phyloP scores from a whole-genome alignment of 805 yeast genomes.

The Nakazawaea wickerhamii region DNA sequence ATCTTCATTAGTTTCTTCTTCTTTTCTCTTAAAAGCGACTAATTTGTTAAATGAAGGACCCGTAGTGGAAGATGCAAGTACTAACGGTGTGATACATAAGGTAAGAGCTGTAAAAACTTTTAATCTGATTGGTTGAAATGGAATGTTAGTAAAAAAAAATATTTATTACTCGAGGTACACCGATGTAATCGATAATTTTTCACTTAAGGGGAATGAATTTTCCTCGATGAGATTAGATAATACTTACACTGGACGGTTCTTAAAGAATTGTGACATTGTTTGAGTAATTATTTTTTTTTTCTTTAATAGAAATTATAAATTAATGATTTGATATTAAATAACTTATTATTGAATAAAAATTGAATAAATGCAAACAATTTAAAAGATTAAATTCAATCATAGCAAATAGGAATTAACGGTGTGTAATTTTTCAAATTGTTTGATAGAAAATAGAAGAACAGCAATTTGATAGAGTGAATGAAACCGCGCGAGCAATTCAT shows the following conservation, averaged over 20 bases:
- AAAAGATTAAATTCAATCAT: neutral
- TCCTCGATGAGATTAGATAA: neutral
- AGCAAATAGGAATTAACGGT: constrained; percentile 1
- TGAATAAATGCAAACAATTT: neutral
- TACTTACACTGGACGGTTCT: constrained; percentile 12
- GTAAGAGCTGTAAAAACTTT: constrained; percentile 9
- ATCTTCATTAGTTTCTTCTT: constrained; percentile 1
- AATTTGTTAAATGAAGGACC: constrained; percentile 12
- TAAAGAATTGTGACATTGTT: constrained; percentile 11
- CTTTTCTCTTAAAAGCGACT: constrained; percentile 10
- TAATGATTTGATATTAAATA: no score
- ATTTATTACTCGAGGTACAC: no score
- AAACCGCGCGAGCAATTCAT: no score
- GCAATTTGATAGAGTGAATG: neutral
- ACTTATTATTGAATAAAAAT: no score
- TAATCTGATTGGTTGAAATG: neutral
- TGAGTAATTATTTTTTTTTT: no score
- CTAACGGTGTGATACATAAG: constrained; percentile 6
- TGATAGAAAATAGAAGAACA: neutral
- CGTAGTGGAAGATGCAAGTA: neutral
- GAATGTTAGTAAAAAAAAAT: neutral
- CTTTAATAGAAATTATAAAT: no score
- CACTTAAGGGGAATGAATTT: neutral
- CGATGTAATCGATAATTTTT: no score
- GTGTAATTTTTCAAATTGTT: neutral